phyloP scores from a whole-genome alignment of 306 rosid genomes.

The Vigna reflexopilosa region DNA sequence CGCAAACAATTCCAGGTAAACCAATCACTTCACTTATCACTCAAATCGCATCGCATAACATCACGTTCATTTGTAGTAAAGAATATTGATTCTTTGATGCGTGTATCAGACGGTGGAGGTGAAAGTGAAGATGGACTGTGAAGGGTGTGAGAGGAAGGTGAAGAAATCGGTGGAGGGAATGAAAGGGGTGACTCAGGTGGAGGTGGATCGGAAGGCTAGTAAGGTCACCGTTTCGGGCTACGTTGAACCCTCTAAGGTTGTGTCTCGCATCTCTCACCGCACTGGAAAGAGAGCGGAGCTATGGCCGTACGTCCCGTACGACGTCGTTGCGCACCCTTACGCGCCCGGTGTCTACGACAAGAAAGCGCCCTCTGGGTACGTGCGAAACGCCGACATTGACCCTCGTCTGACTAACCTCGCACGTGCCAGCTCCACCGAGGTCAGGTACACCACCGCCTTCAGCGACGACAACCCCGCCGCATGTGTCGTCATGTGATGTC shows the following conservation, averaged over 20 bases:
- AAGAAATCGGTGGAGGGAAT: conserved; percentile 72
- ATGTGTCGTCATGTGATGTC: conserved; percentile 65
- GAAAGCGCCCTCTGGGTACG: conserved; percentile 87
- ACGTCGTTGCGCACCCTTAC: conserved; percentile 79
- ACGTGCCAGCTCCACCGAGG: conserved; percentile 87
- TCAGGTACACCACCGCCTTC: conserved; percentile 81
- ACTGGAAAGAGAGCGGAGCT: conserved; percentile 85
- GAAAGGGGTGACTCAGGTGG: conserved; percentile 78
- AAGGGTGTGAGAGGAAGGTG: conserved; percentile 87
- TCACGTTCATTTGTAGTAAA: too few relatives aligned
- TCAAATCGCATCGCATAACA: too few relatives aligned
- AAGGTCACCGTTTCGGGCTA: conserved; percentile 78
- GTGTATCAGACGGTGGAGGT: conserved; percentile 77
- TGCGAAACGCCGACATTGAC: conserved; percentile 55
- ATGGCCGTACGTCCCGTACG: conserved; percentile 93
- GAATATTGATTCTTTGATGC: background rate
- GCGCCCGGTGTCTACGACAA: conserved; percentile 74
- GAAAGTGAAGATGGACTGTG: conserved; percentile 88
- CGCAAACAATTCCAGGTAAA: conserved; percentile 76
- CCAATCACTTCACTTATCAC: too few relatives aligned
- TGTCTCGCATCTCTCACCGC: conserved; percentile 68
- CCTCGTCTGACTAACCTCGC: conserved; percentile 54
- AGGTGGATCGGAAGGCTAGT: conserved; percentile 68
- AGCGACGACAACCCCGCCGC: conserved; percentile 85
- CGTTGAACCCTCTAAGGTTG: conserved; percentile 72